Percentiles rank a stretch among this genome's conserved stretches.
phyloP scores from a whole-genome alignment of 73 alveolate genomes.

The Paramecium biaurelia region DNA sequence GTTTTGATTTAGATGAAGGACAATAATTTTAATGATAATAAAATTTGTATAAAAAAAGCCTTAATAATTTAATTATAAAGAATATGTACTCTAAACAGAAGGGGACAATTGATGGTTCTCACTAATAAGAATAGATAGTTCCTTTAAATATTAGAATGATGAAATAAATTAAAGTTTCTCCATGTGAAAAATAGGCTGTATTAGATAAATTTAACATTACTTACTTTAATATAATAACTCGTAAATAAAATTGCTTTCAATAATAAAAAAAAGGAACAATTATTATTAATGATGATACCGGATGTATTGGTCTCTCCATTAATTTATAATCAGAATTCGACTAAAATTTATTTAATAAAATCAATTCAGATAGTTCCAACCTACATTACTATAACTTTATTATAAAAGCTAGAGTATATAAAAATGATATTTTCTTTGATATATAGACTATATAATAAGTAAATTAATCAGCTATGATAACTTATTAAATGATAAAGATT shows the following conservation, averaged over 20 bases:
- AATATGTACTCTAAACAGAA: neutral
- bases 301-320: neutral
- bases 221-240: neutral
- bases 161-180: neutral
- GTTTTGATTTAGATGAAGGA: neutral
- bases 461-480: neutral
- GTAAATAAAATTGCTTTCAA: neutral
- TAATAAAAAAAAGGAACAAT: neutral
- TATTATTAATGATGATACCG: neutral
- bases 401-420: neutral
- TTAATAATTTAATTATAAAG: neutral
- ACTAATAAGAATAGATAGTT: neutral
- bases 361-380: neutral
- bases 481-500: neutral
- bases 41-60: neutral
- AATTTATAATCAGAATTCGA: neutral
- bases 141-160: slow-evolving; percentile 13
- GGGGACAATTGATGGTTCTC: neutral
- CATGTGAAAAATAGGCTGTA: neutral
- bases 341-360: neutral
- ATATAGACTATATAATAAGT: neutral
- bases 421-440: neutral
- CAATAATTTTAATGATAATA: neutral
- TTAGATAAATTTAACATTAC: neutral
- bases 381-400: neutral